Evolutionary conservation across 2,329 filamentous ascomycete species (phyloP), one percentile per base, ranked within the genome.

Genomic region (Xylariomycetidae sp.): DNA sequence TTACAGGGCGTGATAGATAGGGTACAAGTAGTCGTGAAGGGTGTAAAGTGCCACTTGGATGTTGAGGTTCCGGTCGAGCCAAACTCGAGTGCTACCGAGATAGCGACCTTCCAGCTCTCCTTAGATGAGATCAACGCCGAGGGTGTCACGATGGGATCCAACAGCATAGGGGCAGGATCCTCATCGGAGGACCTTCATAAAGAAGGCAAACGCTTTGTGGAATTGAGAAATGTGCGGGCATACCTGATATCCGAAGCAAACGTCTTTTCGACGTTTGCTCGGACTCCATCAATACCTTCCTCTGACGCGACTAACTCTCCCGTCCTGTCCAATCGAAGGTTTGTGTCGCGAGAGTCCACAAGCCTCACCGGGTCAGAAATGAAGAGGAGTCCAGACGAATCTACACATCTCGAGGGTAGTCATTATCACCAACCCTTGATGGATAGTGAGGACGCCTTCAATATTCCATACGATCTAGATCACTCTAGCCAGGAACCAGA

Each of bases 1-100:
- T 59, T 90, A 5, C 80, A 88, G 45, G 83, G 84, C 18, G 77
- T 89, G 30, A 64, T 83, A 16, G 84, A 92, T 57, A 74, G 85
- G 28, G 68, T 82, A 35, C 76, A 85, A 51, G 62, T 90, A 16
- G 69, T 66, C 31, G 77, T 90, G 37, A 73, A 71, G 31, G 71
- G 77, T 16, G 72, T 90, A 36, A 72, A 70, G 9, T 70, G 88
- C 42, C 76, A 80, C 47, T 61, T 88, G 13, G 80, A 86, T 45
- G 62, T 80, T 25, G 67, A 77, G 30, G 60, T 78, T 7, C 70
- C 72, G 3, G 54, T 69, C 19, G 70, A 82, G 38, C 50, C 63
- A 36, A 57, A 54, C 46, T 55, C 62, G n/a, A 51, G 65, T 4
- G 56, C 61, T 3, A 62, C 69, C 5, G 74, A 82, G 43, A 53